Evolutionary conservation across 2,329 filamentous ascomycete genomes (phyloP).

Genomic region (Scytalidium lignicola): DNA sequence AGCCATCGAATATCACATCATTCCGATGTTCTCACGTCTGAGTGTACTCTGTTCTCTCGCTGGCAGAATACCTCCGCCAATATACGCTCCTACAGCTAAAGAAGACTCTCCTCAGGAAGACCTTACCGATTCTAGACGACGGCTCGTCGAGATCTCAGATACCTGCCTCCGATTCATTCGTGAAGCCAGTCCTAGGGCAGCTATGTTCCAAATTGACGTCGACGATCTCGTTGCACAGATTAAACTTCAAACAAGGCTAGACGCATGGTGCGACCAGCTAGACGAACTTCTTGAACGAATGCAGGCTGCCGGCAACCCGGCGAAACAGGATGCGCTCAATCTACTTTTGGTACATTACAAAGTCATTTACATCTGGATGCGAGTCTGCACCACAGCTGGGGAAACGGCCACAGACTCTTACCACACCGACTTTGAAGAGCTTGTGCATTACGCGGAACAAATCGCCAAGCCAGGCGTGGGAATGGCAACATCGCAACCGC

Average conservation of each 20-base stretch:
- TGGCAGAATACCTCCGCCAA: slow-evolving; percentile 6
- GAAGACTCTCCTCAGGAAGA: slow-evolving; percentile 7
- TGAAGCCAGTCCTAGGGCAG: slow-evolving; percentile 5
- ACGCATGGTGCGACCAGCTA: slow-evolving; percentile 7
- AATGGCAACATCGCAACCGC: slow-evolving; percentile 4
- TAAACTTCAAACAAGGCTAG: slow-evolving; percentile 8
- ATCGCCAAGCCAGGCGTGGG: slow-evolving; percentile 3
- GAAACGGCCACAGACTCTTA: slow-evolving; percentile 7
- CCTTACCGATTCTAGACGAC: slow-evolving; percentile 6
- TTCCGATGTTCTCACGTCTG: slow-evolving; percentile 9
- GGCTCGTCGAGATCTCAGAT: slow-evolving; percentile 6
- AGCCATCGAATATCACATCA: slow-evolving; percentile 7
- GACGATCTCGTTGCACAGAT: slow-evolving; percentile 6
- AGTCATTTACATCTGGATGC: slow-evolving; percentile 8
- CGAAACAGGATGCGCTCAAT: slow-evolving; percentile 7
- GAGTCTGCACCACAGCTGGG: slow-evolving; percentile 7
- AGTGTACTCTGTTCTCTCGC: slow-evolving; percentile 7
- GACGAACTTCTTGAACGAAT: slow-evolving; percentile 7
- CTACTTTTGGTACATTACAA: slow-evolving; percentile 9
- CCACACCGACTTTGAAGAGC: slow-evolving; percentile 7
- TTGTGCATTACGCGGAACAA: slow-evolving; percentile 8
- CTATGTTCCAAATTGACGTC: slow-evolving; percentile 8
- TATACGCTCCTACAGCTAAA: slow-evolving; percentile 7
- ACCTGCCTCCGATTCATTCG: slow-evolving; percentile 6
- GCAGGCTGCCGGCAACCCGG: slow-evolving; percentile 6